Conservation (phyloP, 2,329 filamentous ascomycete species). For the Dothidotthia symphoricarpi region DNA sequence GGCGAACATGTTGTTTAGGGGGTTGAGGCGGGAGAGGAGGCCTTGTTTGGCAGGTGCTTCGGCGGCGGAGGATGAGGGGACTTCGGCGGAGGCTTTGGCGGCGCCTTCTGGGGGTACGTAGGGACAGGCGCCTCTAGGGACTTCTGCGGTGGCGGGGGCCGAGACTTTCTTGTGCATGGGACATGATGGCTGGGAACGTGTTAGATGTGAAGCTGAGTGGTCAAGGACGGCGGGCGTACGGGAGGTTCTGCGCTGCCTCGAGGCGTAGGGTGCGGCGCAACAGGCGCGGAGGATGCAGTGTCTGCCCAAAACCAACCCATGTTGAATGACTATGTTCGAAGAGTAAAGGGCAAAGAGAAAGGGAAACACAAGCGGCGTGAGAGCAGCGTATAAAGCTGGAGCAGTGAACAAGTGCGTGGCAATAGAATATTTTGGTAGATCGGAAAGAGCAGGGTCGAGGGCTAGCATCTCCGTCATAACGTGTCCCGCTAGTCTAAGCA, state of each 20-base stretch:
- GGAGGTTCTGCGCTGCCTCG: conserved; percentile 54
- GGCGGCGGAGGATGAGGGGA: conserved; percentile 28
- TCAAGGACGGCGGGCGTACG: conserved; percentile 43
- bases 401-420: conserved; percentile 14
- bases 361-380: background rate
- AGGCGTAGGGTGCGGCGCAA: conserved; percentile 51
- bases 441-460: conserved; percentile 27
- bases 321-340: conserved; percentile 14
- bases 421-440: conserved; percentile 32
- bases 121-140: conserved; percentile 52
- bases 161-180: conserved; percentile 62
- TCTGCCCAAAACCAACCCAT: conserved; percentile 76
- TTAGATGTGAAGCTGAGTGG: conserved; percentile 21
- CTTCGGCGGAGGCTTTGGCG: conserved; percentile 26
- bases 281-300: conserved; percentile 41
- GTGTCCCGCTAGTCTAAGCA: conserved; percentile 14
- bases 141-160: conserved; percentile 29
- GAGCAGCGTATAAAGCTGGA: conserved; percentile 8
- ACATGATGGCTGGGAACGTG: conserved; percentile 57
- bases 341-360: conserved; percentile 11
- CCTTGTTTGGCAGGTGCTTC: conserved; percentile 44
- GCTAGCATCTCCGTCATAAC: no score
- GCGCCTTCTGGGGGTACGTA: conserved; percentile 42
- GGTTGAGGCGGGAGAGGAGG: conserved; percentile 66
- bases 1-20: conserved; percentile 94